phyloP scores from a whole-genome alignment of 371 early-diverging fungal species.

The Rhizopus sp. region DNA sequence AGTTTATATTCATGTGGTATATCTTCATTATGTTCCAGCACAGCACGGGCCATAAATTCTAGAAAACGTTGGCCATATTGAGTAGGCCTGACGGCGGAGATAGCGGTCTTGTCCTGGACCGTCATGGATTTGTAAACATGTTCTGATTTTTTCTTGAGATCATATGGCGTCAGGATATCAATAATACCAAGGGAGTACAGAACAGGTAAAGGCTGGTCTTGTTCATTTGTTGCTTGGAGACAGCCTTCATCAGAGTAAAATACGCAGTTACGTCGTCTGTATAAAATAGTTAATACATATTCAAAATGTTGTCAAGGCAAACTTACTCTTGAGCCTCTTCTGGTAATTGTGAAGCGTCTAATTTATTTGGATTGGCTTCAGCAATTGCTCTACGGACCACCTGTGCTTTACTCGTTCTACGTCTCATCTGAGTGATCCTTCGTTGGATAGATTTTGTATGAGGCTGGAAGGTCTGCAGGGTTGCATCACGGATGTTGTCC shows the following conservation, averaged over 20 bases:
- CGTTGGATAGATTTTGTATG: slow-evolving; percentile 53
- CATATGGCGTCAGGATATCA: slow-evolving; percentile 96
- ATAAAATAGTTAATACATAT: slow-evolving; percentile 1
- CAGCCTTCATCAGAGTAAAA: slow-evolving; percentile 95
- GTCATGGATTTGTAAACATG: slow-evolving; percentile 84
- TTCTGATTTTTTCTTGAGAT: slow-evolving; percentile 85
- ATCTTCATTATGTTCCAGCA: slow-evolving; percentile 33
- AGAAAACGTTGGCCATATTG: slow-evolving; percentile 85
- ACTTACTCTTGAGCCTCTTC: slow-evolving; percentile 49
- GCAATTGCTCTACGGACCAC: slow-evolving; percentile 71
- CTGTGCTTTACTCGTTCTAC: slow-evolving; percentile 65
- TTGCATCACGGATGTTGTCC: slow-evolving; percentile 83
- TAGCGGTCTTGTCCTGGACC: slow-evolving; percentile 68
- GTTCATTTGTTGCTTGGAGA: slow-evolving; percentile 76
- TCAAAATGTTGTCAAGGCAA: not conserved
- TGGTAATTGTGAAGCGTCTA: slow-evolving; percentile 56
- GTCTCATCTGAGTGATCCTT: slow-evolving; percentile 39
- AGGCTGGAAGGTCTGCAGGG: slow-evolving; percentile 69
- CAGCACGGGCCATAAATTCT: slow-evolving; percentile 36
- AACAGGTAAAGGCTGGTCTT: slow-evolving; percentile 61
- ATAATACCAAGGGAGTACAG: slow-evolving; percentile 96
- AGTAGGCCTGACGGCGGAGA: slow-evolving; percentile 90
- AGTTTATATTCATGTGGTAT: slow-evolving; percentile 35
- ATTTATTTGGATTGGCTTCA: slow-evolving; percentile 67
- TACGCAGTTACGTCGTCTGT: slow-evolving; percentile 67